Evolutionary conservation across 192 early-diverging fungal species (phyloP).

Genomic region (Coemansia sp.): DNA sequence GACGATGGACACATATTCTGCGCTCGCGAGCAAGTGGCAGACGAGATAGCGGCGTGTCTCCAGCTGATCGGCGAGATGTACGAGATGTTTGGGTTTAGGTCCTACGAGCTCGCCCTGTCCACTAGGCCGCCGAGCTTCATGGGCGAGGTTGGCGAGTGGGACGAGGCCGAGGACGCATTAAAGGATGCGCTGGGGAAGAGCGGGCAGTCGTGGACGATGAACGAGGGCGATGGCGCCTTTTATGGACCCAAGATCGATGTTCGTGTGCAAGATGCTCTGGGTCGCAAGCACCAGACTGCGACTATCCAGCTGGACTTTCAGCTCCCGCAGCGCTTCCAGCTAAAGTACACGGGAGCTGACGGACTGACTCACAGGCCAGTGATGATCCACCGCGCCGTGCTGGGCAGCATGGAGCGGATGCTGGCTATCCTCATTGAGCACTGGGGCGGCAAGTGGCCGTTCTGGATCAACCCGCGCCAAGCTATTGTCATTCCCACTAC

Average conservation of each 20-base stretch:
- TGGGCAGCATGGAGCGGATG: conserved; percentile 92
- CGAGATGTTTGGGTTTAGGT: conserved; percentile 70
- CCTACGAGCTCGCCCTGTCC: conserved; percentile 76
- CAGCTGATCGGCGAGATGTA: conserved; percentile 79
- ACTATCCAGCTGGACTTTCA: conserved; percentile 97
- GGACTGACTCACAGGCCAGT: conserved; percentile 71
- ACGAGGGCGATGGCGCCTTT: conserved; percentile 89
- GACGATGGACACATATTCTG: conserved; percentile 98
- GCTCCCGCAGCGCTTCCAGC: conserved; percentile 78
- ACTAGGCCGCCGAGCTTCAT: conserved; percentile 79
- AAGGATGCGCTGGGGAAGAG: conserved; percentile 65
- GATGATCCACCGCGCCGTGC: conserved; percentile 91
- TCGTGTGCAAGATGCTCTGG: conserved; percentile 75
- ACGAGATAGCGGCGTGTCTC: conserved; percentile 78
- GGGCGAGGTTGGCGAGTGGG: conserved; percentile 74
- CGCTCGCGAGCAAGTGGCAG: conserved; percentile 68
- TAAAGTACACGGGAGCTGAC: conserved; percentile 72
- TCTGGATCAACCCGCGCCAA: conserved; percentile 92
- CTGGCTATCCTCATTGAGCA: conserved; percentile 95
- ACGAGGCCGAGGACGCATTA: conserved; percentile 72
- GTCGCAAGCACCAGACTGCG: conserved; percentile 86
- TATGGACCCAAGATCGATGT: conserved; percentile 98
- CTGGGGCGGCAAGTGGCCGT: conserved; percentile 87
- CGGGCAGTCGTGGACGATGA: conserved; percentile 64
- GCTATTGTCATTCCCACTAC: conserved; percentile 75